Evolutionary conservation across 768 basidiomycete genomes (phyloP).

Genomic region (Hericium erinaceus): DNA sequence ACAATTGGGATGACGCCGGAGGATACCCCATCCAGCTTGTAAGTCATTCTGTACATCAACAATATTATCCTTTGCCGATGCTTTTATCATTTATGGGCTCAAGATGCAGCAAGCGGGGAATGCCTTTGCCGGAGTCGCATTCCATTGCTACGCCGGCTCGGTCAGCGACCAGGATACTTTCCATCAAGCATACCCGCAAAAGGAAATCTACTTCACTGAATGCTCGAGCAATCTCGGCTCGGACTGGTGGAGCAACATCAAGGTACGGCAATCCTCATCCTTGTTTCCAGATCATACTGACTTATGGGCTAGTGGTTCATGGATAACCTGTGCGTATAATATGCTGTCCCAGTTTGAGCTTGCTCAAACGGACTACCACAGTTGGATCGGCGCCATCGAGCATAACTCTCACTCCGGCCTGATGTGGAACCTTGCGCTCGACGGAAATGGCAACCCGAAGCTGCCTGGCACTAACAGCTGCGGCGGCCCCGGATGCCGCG

Average conservation of each 20-base stretch:
- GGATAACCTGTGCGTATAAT: conserved; percentile 41
- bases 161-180: conserved; percentile 47
- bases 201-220: conserved; percentile 52
- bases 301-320: conserved; percentile 49
- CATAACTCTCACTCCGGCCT: conserved; percentile 39
- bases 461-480: conserved; percentile 60
- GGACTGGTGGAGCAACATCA: conserved; percentile 78
- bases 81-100: too few relatives aligned
- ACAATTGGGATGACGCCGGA: conserved; percentile 65
- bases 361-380: conserved; percentile 1
- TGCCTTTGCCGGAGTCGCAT: conserved; percentile 56
- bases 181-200: conserved; percentile 43
- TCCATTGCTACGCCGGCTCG: conserved; percentile 62
- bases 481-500: conserved; percentile 50
- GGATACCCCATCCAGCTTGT: conserved; percentile 53
- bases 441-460: conserved; percentile 52
- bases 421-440: conserved; percentile 72
- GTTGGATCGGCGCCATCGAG: conserved; percentile 34
- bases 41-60: conserved; percentile 14
- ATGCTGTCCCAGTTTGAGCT: background rate
- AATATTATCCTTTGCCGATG: background rate
- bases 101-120: conserved; percentile 47
- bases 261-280: conserved; percentile 30
- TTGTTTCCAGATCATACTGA: background rate
- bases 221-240: conserved; percentile 56